Evolutionary conservation across 2,329 filamentous ascomycete species (phyloP).

Genomic region (Colletotrichum godetiae): DNA sequence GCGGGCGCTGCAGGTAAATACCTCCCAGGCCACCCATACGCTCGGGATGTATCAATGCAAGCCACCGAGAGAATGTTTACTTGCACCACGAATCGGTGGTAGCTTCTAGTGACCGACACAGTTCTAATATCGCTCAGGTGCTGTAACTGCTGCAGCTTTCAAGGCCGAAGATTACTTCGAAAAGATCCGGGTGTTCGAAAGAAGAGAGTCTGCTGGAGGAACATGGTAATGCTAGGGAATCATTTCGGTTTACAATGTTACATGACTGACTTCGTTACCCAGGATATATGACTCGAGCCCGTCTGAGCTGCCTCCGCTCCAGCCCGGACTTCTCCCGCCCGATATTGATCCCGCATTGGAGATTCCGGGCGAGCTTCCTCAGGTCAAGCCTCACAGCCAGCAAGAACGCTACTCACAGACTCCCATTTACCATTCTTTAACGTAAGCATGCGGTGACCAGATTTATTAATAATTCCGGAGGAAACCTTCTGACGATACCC

Average conservation of each 20-base stretch:
- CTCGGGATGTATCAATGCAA: background rate
- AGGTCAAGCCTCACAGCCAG: conserved; percentile 49
- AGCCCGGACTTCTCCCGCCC: conserved; percentile 56
- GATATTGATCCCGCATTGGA: conserved; percentile 58
- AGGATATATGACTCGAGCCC: conserved; percentile 65
- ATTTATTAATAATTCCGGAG: too few species aligned
- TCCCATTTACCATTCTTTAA: conserved; percentile 62
- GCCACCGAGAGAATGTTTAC: too few species aligned
- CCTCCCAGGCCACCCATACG: background rate
- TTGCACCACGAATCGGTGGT: too few species aligned
- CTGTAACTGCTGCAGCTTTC: conserved; percentile 58
- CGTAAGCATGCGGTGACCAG: conserved; percentile 48
- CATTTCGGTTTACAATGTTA: background rate
- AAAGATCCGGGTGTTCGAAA: conserved; percentile 54
- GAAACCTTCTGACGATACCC: background rate
- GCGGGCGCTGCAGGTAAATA: conserved; percentile 54
- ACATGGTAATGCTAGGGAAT: conserved; percentile 50
- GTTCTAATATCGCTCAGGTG: conserved; percentile 46
- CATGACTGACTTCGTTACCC: background rate
- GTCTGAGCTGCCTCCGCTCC: conserved; percentile 44
- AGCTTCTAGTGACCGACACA: background rate
- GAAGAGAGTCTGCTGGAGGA: conserved; percentile 54
- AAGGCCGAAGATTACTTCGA: conserved; percentile 57
- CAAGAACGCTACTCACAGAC: conserved; percentile 60
- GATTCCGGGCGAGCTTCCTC: conserved; percentile 55